phyloP scores from a whole-genome alignment of 495 filamentous ascomycete species.

The Mytilinidion resinicola region DNA sequence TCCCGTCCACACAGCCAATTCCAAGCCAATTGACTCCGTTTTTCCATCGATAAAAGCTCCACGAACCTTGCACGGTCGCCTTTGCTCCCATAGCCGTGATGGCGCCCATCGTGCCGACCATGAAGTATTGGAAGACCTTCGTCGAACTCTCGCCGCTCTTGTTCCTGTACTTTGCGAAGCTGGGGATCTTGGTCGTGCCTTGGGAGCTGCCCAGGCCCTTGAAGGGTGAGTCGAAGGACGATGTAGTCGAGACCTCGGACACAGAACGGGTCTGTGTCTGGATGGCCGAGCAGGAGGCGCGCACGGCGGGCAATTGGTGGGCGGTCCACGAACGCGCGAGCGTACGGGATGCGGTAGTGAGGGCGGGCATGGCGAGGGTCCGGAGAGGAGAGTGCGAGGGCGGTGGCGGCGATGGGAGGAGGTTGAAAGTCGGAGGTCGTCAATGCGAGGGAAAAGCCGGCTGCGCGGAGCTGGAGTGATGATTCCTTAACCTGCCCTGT shows the following conservation, averaged over 20 bases:
- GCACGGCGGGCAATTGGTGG: constrained; percentile 34
- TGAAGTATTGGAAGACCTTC: constrained; percentile 92
- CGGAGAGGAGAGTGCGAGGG: constrained; percentile 29
- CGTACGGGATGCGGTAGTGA: constrained; percentile 31
- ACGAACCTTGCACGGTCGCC: constrained; percentile 90
- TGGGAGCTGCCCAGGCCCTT: constrained; percentile 29
- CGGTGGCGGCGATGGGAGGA: constrained; percentile 9
- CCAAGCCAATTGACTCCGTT: not conserved
- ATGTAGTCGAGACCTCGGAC: constrained; percentile 37
- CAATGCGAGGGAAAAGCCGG: not conserved
- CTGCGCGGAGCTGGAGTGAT: too few relatives aligned
- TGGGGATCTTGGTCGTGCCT: constrained; percentile 67
- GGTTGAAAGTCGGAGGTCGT: not conserved
- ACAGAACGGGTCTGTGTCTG: constrained; percentile 34
- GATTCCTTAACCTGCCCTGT: too few relatives aligned
- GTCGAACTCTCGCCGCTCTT: constrained; percentile 56
- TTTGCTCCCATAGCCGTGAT: constrained; percentile 89
- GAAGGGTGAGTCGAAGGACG: constrained; percentile 59
- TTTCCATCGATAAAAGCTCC: constrained; percentile 10
- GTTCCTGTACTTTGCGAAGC: constrained; percentile 81
- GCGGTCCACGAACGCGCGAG: constrained; percentile 35
- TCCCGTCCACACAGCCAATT: not conserved
- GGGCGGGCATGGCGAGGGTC: constrained; percentile 36
- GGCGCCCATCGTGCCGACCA: constrained; percentile 91
- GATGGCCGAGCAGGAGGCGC: constrained; percentile 27